Base-by-base conservation (phyloP, 306 rosid species). In the Glycyrrhiza uralensis region DNA sequence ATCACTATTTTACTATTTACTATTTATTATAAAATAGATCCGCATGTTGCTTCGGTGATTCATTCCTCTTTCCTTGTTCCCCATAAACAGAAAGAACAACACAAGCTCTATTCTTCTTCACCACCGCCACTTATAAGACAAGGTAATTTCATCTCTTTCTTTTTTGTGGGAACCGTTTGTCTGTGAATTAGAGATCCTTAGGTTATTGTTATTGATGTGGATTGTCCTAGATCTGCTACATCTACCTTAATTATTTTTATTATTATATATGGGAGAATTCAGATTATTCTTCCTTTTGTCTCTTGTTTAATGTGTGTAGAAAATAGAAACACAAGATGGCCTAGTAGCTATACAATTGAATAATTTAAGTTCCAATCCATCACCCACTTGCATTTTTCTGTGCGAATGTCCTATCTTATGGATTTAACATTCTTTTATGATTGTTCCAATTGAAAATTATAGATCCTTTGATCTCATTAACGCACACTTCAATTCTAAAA, bases 141-240 rank as follows among this genome's bases (percentile, higher is more conserved):
- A 45, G 52, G 61, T 67, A 51, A 32, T 24, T 56, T 10, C 20
- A 35, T 7, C 39, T 24, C 19, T 11, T 12, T 35, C 7, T 11
- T 13, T 26, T 18, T 39, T 17, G 26, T 59, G 4, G 5, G 15
- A 19, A 19, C 32, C 24, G 7, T 77, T 13, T 57, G 66, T 46
- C 38, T 51, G 57, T 36, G 10, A 59, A 23, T n/a, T n/a, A n/a
- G 57, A 52, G 81, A 81, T 83, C 80, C 47, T 19, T 20, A 24
- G 22, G 69, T 14, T 78, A 19, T 32, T 66, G 4, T 29, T 14
- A 24, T 30, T 45, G 18, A 12, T 47, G 1, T 55, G 4, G 38
- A 28, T 35, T 42, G 4, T 22, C 32, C 13, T 72, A 54, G 89
- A 82, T 89, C 82, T 79, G 79, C 56, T 52, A 60, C 62, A 18